Evolutionary conservation across 1,139 yeast species (phyloP), one percentile per base, ranked within the genome.

Genomic region (Debaryomyces psychrophilus): DNA sequence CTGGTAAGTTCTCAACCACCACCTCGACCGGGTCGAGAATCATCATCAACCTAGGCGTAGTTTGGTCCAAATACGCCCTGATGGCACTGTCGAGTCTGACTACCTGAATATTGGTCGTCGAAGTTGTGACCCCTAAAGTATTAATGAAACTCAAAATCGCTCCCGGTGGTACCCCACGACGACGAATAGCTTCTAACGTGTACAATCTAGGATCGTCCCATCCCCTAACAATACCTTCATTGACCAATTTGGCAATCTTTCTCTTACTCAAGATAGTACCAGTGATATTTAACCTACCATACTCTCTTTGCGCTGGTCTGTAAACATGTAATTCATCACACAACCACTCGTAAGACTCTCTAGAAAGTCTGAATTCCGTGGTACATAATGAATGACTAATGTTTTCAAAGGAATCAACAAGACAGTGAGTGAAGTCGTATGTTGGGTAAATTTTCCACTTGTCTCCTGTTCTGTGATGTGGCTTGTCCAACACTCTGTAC

Each of bases 101-200:
- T 20, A 82, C 87, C 74, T 93, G 97, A 64, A 95, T 95, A 62
- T 90, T 90, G 41, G 97, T 86, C 37, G 92, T 87, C 42, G 92
- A 79, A 1, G 98, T 93, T 41, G 99, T 95, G 46, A 95, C 99
- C 59, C 99, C 99, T 56, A 95, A 79, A 40, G 97, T 95, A 64
- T 92, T 90, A 60, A 95, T 88, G 66, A 95, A 95, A 34, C 90
- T 81, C 59, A 95, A 77, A 63, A 95, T 89, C 22, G 98, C 97
- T 31, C 98, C 98, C n/a, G 99, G 99, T 54, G 99, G 99, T 7
- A 95, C 85, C 72, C 99, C 99, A 66, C 99, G 88, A 68, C 99
- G 88, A 64, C 90, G 87, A 50, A 95, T 84, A 39, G 95, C 97
- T 60, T 90, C 99, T 56, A 95, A 79, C 7, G 99, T 95, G 68